Conservation (phyloP, 495 filamentous ascomycete species). For the Penicillium taxi region DNA sequence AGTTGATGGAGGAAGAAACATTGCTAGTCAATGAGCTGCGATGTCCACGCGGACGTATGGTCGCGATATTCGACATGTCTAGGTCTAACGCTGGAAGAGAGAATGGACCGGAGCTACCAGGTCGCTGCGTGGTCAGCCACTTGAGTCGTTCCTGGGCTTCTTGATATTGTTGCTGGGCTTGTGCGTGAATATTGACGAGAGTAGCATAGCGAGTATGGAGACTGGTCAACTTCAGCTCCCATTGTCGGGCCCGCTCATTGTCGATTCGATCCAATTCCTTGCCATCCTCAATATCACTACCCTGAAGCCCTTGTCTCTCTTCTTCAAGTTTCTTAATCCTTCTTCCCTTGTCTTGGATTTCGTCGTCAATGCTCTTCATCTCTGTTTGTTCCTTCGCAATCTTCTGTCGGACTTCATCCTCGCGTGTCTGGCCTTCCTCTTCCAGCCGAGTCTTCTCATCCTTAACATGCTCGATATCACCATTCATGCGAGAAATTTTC, state of each 20-base stretch:
- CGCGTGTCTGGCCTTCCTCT: slow-evolving; percentile 35
- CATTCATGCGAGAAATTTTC: slow-evolving; percentile 43
- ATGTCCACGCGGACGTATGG: slow-evolving; percentile 42
- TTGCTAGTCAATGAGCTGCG: slow-evolving; percentile 43
- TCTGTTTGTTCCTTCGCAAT: slow-evolving; percentile 44
- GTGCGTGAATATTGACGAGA: slow-evolving; percentile 40
- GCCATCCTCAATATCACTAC: slow-evolving; percentile 42
- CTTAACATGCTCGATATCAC: slow-evolving; percentile 40
- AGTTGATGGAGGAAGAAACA: slow-evolving; percentile 39
- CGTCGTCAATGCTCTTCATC: slow-evolving; percentile 54
- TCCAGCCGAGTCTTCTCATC: slow-evolving; percentile 41
- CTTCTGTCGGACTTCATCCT: slow-evolving; percentile 43
- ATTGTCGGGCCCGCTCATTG: slow-evolving; percentile 49
- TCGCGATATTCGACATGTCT: slow-evolving; percentile 31
- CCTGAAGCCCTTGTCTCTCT: slow-evolving; percentile 41
- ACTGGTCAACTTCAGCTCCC: slow-evolving; percentile 41
- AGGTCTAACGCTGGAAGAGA: slow-evolving; percentile 37
- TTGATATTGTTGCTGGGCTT: slow-evolving; percentile 44
- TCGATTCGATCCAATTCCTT: slow-evolving; percentile 45
- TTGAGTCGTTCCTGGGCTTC: slow-evolving; percentile 46
- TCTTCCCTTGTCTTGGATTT: slow-evolving; percentile 52
- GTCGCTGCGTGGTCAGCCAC: slow-evolving; percentile 40
- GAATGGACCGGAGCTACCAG: slow-evolving; percentile 38
- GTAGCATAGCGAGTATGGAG: slow-evolving; percentile 47
- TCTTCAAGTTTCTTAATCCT: slow-evolving; percentile 58